Evolutionary conservation across 805 yeast species (phyloP).

Genomic region (Saccharomycopsis babjevae): DNA sequence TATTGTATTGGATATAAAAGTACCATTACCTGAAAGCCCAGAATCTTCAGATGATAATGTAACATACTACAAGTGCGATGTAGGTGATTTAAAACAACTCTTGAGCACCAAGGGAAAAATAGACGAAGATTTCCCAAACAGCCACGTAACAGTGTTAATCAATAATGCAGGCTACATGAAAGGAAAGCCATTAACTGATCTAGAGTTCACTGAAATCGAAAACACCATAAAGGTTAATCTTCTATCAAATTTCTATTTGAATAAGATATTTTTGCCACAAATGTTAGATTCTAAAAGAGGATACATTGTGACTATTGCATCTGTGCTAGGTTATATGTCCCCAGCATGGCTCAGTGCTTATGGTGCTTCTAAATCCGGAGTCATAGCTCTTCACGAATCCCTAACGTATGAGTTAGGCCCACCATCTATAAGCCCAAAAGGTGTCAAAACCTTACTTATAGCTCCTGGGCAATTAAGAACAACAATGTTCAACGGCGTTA

Average conservation of each 20-base stretch:
- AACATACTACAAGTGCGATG: conserved; percentile 61
- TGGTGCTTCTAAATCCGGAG: conserved; percentile 85
- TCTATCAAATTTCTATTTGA: conserved; percentile 57
- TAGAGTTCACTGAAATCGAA: conserved; percentile 49
- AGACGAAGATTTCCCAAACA: conserved; percentile 38
- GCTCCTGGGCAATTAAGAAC: conserved; percentile 87
- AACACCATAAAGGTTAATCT: conserved; percentile 57
- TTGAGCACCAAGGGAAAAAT: conserved; percentile 32
- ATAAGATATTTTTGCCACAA: conserved; percentile 60
- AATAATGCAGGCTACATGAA: conserved; percentile 78
- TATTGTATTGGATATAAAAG: conserved; percentile 35
- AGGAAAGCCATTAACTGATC: conserved; percentile 47
- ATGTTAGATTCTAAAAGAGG: conserved; percentile 60
- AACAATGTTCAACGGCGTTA: conserved; percentile 58
- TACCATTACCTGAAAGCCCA: conserved; percentile 18
- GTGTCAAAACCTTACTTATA: conserved; percentile 64
- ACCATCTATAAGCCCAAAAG: conserved; percentile 30
- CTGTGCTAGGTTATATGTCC: conserved; percentile 74
- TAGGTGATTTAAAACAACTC: conserved; percentile 42
- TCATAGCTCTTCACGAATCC: conserved; percentile 77
- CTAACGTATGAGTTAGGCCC: conserved; percentile 59
- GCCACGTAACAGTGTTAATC: conserved; percentile 49
- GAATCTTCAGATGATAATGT: conserved; percentile 20
- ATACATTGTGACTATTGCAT: conserved; percentile 69
- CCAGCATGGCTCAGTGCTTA: conserved; percentile 74